A percentile compares a stretch with the other conserved stretches of the same genome.
These are phyloP conservation scores for Monosporascus sp. DNA, from an alignment of 2,329 filamentous ascomycete genomes.

Conservation along the genomic window DNA sequence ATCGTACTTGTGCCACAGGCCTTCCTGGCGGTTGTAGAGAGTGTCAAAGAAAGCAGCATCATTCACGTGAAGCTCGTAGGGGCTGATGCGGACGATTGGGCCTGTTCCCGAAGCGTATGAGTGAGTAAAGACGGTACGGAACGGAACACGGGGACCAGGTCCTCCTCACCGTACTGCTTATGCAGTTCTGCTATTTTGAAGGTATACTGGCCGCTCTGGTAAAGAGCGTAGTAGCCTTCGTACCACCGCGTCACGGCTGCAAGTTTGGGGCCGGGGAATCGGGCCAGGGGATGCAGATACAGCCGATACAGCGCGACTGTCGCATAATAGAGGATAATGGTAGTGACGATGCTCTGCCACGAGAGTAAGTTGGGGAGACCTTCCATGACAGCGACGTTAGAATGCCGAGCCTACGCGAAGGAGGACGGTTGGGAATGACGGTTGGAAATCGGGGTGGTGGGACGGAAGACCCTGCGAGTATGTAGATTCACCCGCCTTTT, in stretches of 20 bases:
- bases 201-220: conserved; percentile 16
- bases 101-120: conserved; percentile 1
- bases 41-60: conserved; percentile 10
- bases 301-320: conserved; percentile 11
- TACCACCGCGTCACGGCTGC: conserved; percentile 13
- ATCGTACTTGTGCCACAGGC: conserved; percentile 10
- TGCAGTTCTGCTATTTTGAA: conserved; percentile 19
- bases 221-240: conserved; percentile 21
- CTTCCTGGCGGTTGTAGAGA: conserved; percentile 11
- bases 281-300: conserved; percentile 16
- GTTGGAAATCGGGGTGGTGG: not conserved
- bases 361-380: not conserved
- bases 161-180: conserved; percentile 17
- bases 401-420: conserved; percentile 1
- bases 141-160: not conserved
- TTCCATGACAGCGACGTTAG: conserved; percentile 1
- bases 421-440: conserved; percentile 1
- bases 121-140: not conserved
- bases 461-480: not conserved
- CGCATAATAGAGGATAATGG: conserved; percentile 2
- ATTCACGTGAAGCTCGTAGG: conserved; percentile 13
- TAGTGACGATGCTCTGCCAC: not conserved
- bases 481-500: not conserved
- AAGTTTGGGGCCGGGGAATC: conserved; percentile 18
- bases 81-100: too few relatives aligned